A percentile compares a stretch with the other conserved stretches of the same genome.
Evolutionary conservation across 306 rosid species (phyloP).

Genomic region (Trifolium subterraneum): DNA sequence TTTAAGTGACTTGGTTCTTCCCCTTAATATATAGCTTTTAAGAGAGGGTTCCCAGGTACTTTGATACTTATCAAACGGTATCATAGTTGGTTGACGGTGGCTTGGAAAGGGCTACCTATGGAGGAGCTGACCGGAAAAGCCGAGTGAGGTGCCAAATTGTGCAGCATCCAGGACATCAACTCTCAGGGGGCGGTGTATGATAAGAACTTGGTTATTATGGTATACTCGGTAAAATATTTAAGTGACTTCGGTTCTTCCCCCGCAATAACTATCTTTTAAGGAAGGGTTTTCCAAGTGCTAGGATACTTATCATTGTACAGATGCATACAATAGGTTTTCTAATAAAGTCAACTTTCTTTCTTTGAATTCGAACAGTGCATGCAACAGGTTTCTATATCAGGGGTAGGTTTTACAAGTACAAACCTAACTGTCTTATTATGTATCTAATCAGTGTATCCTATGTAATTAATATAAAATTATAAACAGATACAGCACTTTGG

Average conservation of each 20-base stretch:
- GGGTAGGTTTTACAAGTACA: slow-evolving; percentile 17
- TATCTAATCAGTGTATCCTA: neutral
- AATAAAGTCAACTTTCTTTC: slow-evolving; percentile 6
- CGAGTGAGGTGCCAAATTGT: neutral
- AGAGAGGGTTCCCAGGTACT: neutral
- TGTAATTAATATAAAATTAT: neutral
- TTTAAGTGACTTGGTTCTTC: neutral
- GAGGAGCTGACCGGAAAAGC: neutral
- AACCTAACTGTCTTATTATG: neutral
- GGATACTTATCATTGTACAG: slow-evolving; percentile 4
- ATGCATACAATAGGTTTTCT: slow-evolving; percentile 28
- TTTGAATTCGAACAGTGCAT: neutral
- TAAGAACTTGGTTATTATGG: neutral
- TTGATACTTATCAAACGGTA: neutral
- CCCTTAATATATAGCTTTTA: neutral
- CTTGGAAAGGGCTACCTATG: neutral
- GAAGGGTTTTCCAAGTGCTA: neutral
- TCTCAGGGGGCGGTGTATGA: neutral
- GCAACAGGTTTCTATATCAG: slow-evolving; percentile 16
- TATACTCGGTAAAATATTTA: neutral
- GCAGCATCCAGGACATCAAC: neutral
- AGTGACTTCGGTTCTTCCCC: neutral
- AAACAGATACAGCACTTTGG: slow-evolving; percentile 14
- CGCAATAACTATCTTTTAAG: slow-evolving; percentile 6
- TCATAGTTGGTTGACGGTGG: no score